A percentile compares a stretch with the other conserved stretches of the same genome.
Conservation (phyloP, 2,329 filamentous ascomycete species). For the Cladophialophora carrionii region DNA sequence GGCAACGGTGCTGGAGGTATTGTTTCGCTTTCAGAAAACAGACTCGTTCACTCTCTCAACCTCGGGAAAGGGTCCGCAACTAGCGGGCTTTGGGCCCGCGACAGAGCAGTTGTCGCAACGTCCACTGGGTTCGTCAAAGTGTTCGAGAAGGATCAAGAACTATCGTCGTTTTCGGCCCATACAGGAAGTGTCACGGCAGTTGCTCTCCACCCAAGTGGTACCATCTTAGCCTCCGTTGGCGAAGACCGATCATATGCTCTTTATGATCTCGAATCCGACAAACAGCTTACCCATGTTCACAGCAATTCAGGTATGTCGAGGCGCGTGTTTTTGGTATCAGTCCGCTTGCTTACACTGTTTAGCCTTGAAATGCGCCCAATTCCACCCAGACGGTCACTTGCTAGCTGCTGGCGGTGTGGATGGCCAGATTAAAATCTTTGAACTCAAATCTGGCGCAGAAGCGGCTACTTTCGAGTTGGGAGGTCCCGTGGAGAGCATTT, state of each 20-base stretch:
- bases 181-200: conserved; percentile 78
- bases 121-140: conserved; percentile 78
- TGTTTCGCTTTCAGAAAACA: conserved; percentile 75
- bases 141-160: conserved; percentile 69
- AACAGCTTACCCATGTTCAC: conserved; percentile 76
- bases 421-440: conserved; percentile 85
- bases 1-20: conserved; percentile 74
- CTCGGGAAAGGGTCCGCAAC: conserved; percentile 66
- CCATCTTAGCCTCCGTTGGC: conserved; percentile 83
- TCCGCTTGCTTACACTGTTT: conserved; percentile 30
- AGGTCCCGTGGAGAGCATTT: conserved; percentile 72
- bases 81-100: conserved; percentile 60
- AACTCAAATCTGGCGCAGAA: conserved; percentile 76
- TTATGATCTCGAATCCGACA: conserved; percentile 73
- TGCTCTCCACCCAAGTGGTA: conserved; percentile 78
- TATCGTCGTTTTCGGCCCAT: conserved; percentile 75
- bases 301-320: conserved; percentile 71
- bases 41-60: conserved; percentile 65
- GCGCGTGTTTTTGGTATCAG: conserved; percentile 1
- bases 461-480: conserved; percentile 70
- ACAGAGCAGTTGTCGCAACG: conserved; percentile 72
- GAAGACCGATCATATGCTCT: conserved; percentile 90
- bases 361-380: conserved; percentile 77
- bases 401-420: conserved; percentile 80
- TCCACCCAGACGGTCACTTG: conserved; percentile 96